Percentiles rank a stretch among this genome's conserved stretches.
Conservation (phyloP, 805 yeast genomes). For the Nakazawaea anatomiae region DNA sequence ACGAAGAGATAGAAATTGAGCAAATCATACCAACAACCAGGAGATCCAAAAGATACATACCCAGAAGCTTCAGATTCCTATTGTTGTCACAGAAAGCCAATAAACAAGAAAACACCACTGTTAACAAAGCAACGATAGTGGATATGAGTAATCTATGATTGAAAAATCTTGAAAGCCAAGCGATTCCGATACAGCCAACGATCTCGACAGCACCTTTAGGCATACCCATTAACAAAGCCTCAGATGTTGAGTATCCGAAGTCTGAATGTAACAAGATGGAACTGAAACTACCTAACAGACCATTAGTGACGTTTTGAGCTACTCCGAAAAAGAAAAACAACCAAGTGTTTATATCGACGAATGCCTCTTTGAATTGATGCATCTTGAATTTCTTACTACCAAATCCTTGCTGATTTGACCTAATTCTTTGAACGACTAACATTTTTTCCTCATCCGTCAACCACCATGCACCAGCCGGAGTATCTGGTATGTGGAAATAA, state of each 20-base stretch:
- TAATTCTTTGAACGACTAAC: conserved; percentile 45
- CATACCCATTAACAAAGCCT: conserved; percentile 28
- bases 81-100: conserved; percentile 19
- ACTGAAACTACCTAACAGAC: conserved; percentile 45
- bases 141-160: conserved; percentile 27
- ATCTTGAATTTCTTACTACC: conserved; percentile 49
- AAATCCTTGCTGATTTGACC: conserved; percentile 50
- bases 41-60: conserved; percentile 14
- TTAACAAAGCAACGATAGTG: conserved; percentile 17
- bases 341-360: conserved; percentile 46
- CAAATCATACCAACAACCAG: conserved; percentile 23
- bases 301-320: conserved; percentile 46
- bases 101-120: conserved; percentile 22
- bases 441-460: conserved; percentile 34
- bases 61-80: conserved; percentile 13
- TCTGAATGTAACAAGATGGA: conserved; percentile 32
- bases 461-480: conserved; percentile 30
- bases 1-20: conserved; percentile 24
- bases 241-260: conserved; percentile 17
- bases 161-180: conserved; percentile 17
- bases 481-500: conserved; percentile 37
- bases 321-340: conserved; percentile 36
- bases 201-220: conserved; percentile 32
- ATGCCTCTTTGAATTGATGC: conserved; percentile 47
- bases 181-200: conserved; percentile 16